Conservation (phyloP, 2,329 filamentous ascomycete genomes). For the Fusarium solani-melongenae region DNA sequence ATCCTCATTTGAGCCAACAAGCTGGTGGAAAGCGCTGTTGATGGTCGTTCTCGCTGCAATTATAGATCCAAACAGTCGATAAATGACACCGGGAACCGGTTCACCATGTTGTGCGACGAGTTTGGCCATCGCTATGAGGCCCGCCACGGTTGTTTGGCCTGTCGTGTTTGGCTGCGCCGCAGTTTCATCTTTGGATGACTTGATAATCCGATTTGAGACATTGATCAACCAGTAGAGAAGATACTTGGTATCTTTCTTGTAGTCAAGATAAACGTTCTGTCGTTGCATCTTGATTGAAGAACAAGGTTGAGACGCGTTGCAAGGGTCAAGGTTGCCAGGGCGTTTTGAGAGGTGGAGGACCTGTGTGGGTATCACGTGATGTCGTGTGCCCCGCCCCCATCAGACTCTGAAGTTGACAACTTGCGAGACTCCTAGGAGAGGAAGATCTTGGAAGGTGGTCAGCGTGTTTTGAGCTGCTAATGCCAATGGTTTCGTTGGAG, state of each 20-base stretch:
- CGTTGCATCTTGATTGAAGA: constrained; percentile 49
- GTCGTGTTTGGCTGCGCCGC: constrained; percentile 48
- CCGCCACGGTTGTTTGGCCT: constrained; percentile 50
- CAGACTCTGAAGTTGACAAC: neutral
- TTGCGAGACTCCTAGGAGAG: neutral
- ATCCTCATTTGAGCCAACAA: constrained; percentile 46
- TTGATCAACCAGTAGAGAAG: constrained; percentile 54
- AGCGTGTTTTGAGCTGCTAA: neutral
- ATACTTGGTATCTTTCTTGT: constrained; percentile 53
- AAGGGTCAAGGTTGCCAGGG: neutral
- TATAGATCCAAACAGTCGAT: constrained; percentile 51
- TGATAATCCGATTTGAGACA: constrained; percentile 51
- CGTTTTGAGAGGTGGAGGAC: neutral
- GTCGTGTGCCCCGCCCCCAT: too few relatives aligned
- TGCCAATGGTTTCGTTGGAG: neutral
- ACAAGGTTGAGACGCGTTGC: constrained; percentile 48
- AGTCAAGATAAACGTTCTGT: constrained; percentile 49
- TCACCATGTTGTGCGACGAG: constrained; percentile 52
- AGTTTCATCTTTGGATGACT: constrained; percentile 26
- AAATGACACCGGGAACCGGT: constrained; percentile 48
- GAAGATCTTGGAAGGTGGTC: neutral
- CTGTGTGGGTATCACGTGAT: neutral
- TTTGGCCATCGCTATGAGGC: constrained; percentile 52
- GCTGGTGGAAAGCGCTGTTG: constrained; percentile 47
- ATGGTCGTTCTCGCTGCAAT: constrained; percentile 49